These are phyloP conservation scores for Candida corydali DNA, from an alignment of 805 yeast genomes.

Conservation along the genomic window DNA sequence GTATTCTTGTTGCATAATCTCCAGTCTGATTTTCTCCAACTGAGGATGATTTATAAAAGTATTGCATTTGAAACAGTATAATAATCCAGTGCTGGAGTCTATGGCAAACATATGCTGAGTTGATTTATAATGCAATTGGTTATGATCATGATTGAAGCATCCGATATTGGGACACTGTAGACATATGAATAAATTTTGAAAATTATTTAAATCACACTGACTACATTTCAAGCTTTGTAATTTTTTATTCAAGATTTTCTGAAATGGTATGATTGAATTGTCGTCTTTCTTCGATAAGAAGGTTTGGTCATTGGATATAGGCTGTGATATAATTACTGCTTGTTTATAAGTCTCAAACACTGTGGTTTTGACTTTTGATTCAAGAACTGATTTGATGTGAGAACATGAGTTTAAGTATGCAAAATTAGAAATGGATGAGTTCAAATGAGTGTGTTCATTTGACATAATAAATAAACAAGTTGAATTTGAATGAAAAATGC, in stretches of 20 bases:
- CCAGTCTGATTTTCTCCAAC: slow-evolving; percentile 48
- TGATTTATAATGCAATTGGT: slow-evolving; percentile 26
- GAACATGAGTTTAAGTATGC: slow-evolving; percentile 35
- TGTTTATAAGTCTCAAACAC: slow-evolving; percentile 49
- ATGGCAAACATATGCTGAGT: slow-evolving; percentile 43
- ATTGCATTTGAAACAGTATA: slow-evolving; percentile 78
- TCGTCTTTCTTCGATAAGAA: slow-evolving; percentile 36
- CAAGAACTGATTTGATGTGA: slow-evolving; percentile 46
- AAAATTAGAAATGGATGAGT: slow-evolving; percentile 5
- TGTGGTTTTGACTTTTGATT: slow-evolving; percentile 45
- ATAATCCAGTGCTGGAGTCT: slow-evolving; percentile 60
- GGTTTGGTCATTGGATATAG: slow-evolving; percentile 21
- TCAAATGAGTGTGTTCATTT: slow-evolving; percentile 1
- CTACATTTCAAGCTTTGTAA: slow-evolving; percentile 47
- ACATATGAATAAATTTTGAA: slow-evolving; percentile 54
- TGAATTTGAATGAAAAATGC: no score
- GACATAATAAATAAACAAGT: no score
- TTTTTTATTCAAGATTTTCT: slow-evolving; percentile 37
- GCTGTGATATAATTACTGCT: slow-evolving; percentile 45
- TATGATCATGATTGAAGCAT: slow-evolving; percentile 40
- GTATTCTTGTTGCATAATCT: slow-evolving; percentile 1
- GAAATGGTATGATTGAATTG: slow-evolving; percentile 26
- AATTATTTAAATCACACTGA: slow-evolving; percentile 41
- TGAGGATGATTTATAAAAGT: slow-evolving; percentile 62
- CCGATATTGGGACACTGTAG: slow-evolving; percentile 77